Percentiles rank a stretch among this genome's conserved stretches.
Conservation (phyloP, 345 rosid species). For the Eucalyptus cloeziana region DNA sequence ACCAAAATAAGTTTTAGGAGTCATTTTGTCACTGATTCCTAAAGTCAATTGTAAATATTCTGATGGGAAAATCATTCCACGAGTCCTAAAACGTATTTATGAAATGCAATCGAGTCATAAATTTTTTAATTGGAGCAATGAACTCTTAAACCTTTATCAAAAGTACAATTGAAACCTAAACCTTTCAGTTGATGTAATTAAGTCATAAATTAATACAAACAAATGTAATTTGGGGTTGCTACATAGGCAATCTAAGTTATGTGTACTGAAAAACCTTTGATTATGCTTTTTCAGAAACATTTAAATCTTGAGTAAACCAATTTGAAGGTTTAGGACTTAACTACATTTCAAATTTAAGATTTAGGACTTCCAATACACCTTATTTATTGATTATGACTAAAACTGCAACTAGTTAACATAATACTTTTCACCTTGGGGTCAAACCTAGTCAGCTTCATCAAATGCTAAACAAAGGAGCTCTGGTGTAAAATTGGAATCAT, state of each 20-base stretch:
- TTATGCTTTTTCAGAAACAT: not conserved
- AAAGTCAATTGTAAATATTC: too few relatives aligned
- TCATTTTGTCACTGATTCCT: not conserved
- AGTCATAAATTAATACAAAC: too few relatives aligned
- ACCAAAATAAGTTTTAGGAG: not conserved
- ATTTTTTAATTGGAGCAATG: not conserved
- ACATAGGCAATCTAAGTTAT: not conserved
- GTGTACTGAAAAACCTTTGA: not conserved
- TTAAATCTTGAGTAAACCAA: not conserved
- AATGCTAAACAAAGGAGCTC: not conserved
- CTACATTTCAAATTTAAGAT: not conserved
- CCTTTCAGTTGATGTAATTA: accelerated
- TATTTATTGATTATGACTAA: not conserved
- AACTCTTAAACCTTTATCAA: not conserved
- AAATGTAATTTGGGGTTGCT: not conserved
- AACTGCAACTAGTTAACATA: not conserved
- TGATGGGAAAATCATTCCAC: too few relatives aligned
- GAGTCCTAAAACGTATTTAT: too few relatives aligned
- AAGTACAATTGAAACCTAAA: not conserved
- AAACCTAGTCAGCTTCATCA: not conserved
- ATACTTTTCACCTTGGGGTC: not conserved
- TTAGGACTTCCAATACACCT: not conserved
- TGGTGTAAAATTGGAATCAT: not conserved
- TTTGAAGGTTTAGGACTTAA: not conserved
- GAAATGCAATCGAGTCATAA: too few relatives aligned